Evolutionary conservation across 2,329 filamentous ascomycete genomes (phyloP).

Genomic region (Ramichloridium luteum): DNA sequence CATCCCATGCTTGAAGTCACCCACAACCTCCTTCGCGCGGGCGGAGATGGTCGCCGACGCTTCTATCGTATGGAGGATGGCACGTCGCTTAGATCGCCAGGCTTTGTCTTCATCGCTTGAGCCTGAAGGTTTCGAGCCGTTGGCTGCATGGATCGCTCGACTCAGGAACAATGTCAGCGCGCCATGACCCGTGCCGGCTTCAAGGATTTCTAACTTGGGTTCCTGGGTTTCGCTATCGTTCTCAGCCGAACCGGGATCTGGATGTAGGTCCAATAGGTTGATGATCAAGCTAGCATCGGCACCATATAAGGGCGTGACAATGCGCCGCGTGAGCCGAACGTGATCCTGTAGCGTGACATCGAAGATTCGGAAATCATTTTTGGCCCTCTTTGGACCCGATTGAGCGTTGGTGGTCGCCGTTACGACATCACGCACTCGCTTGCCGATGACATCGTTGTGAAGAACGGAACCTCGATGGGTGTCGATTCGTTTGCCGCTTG

Average conservation of each 20-base stretch:
- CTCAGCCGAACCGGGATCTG: conserved; percentile 28
- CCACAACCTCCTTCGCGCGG: conserved; percentile 52
- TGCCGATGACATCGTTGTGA: conserved; percentile 52
- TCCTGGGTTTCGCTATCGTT: conserved; percentile 10
- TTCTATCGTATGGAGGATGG: conserved; percentile 66
- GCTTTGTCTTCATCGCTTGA: conserved; percentile 17
- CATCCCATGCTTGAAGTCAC: conserved; percentile 55
- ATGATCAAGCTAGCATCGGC: conserved; percentile 65
- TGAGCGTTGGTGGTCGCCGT: conserved; percentile 31
- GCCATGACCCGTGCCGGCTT: conserved; percentile 77
- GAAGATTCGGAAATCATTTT: conserved; percentile 43
- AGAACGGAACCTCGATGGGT: conserved; percentile 38
- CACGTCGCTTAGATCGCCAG: conserved; percentile 41
- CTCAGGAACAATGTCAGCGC: conserved; percentile 64
- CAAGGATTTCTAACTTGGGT: conserved; percentile 57
- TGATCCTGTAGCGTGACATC: conserved; percentile 63
- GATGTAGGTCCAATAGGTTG: conserved; percentile 62
- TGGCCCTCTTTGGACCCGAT: conserved; percentile 19
- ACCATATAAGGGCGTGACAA: conserved; percentile 71
- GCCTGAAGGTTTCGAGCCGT: conserved; percentile 32
- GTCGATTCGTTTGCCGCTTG: conserved; percentile 21
- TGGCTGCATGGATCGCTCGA: conserved; percentile 62
- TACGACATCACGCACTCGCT: conserved; percentile 46
- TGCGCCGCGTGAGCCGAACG: conserved; percentile 51
- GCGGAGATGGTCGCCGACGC: conserved; percentile 48